Evolutionary conservation across 441 rosid species (phyloP), one percentile per base, ranked within the genome.

Genomic region (Erodium moschatum): DNA sequence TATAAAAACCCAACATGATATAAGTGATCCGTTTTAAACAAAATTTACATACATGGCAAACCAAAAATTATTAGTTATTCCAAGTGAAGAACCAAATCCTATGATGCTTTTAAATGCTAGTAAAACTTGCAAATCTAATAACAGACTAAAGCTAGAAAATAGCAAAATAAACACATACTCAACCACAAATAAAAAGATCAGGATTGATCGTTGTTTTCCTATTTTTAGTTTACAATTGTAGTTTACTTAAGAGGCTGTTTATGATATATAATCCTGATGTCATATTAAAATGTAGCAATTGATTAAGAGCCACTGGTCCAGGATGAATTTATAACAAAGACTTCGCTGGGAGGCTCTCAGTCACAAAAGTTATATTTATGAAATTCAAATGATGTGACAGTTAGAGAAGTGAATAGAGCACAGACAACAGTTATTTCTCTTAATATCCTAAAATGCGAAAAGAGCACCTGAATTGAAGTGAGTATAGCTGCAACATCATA

Each of bases 401-500:
- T 52, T 52, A 3, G 18, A 52, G 58, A 52, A 52, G 20, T 52
- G 2, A 2, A 52, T 52, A 52, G 20, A 15, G 46, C 6, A 19
- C 15, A 46, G 15, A 65, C 52, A 35, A 63, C 27, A 61, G 21
- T 24, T 2, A 15, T 10, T 4, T 54, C 21, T 1, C 62, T 15
- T 6, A 27, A 33, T 38, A 68, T 21, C 27, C 35, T 64, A 13
- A 13, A 27, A 65, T 65, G 54, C 5, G 13, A 6, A 11, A 56
- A 64, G 1, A 48, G 15, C 62, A 86, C 86, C 88, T 24, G 27
- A 24, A 24, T 24, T 24, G 27, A 24, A 24, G 27, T 24, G 27
- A 24, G 27, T 24, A 24, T 83, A 19, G 87, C 87, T 27, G 90
- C 78, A 1, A 84, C 87, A 38, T 86, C 86, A 19, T 86, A 84